phyloP scores from a whole-genome alignment of 1,139 yeast genomes.

The Nakaseomyces uthaithaninus region DNA sequence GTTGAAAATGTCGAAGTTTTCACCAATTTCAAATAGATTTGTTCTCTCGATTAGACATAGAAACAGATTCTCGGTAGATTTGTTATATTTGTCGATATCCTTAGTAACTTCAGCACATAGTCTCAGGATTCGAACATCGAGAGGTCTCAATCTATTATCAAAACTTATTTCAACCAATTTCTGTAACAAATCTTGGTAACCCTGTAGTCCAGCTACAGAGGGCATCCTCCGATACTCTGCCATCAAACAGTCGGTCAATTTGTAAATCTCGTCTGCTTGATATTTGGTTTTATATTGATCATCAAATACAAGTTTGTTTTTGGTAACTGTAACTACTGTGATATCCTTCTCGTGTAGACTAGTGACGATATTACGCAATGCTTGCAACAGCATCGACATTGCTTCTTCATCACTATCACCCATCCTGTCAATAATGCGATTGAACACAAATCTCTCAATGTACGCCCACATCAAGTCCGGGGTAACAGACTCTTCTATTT shows the following conservation, averaged over 20 bases:
- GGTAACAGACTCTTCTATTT: not conserved
- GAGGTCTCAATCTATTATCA: not conserved
- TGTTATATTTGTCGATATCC: constrained; percentile 2
- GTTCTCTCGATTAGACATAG: not conserved
- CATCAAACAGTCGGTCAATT: not conserved
- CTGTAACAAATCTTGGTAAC: constrained; percentile 4
- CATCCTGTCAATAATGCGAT: constrained; percentile 1
- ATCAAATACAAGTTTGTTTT: not conserved
- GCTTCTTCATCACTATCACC: not conserved
- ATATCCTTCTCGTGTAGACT: not conserved
- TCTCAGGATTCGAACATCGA: not conserved
- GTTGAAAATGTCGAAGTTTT: constrained; percentile 4
- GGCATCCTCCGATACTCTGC: not conserved
- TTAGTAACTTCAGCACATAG: not conserved
- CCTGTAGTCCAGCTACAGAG: constrained; percentile 6
- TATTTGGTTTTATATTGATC: constrained; percentile 3
- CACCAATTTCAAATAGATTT: constrained; percentile 8
- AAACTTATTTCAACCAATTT: constrained; percentile 3
- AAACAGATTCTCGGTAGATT: constrained; percentile 4
- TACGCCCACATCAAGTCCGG: constrained; percentile 5
- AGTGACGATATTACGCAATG: constrained; percentile 1
- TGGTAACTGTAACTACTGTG: not conserved
- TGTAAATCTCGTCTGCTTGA: constrained; percentile 3
- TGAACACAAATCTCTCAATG: constrained; percentile 1
- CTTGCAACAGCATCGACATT: not conserved